Evolutionary conservation across 169 alveolate genomes (phyloP), one percentile per base, ranked within the genome.

Genomic region (Cryptosporidium canis): DNA sequence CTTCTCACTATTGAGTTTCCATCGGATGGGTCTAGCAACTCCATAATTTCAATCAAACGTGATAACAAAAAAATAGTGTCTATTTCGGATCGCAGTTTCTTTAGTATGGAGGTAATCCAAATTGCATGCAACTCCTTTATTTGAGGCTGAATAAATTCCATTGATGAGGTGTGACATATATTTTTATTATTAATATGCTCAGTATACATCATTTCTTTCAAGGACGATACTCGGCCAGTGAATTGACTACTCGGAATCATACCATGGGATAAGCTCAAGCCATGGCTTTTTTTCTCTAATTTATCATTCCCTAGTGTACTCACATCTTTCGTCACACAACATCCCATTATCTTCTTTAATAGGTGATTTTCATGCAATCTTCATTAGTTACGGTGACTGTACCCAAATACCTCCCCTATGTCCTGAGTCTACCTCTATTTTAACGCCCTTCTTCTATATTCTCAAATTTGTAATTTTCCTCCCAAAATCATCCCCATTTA

Each of bases 311-410:
- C 5, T 35, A 70, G 2, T 29, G 48, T 67, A 70, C 47, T 53
- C 53, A 24, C 84, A 70, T 70, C 84, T 27, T 70, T 70, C 27
- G 84, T 16, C 4, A 51, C 64, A 70, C 84, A 70, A 70, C 84
- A 70, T 70, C 84, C 84, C 84, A 70, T 70, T 70, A 70, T 70
- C 58, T 48, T 48, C 3, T 35, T 35, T 51, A 44, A 29, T 48
- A 24, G 6, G 41, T 67, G 24, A 11, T 43, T 14, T 18, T 27
- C 18, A 44, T 67, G 65, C 7, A 37, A 67, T 44, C 31, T 45
- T 12, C 83, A 67, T 43, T 24, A 43, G 58, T 9, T 43, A 51
- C 18, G 7, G 35, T 51, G n/a, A 51, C 6, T 51, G n/a, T 12
- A 27, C 9, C 14, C 33, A 12, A 43, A 67, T 18, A 31, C 24